A percentile compares a stretch with the other conserved stretches of the same genome.
These are phyloP conservation scores for Stellera chamaejasme DNA, from an alignment of 345 rosid genomes.

Conservation along the genomic window DNA sequence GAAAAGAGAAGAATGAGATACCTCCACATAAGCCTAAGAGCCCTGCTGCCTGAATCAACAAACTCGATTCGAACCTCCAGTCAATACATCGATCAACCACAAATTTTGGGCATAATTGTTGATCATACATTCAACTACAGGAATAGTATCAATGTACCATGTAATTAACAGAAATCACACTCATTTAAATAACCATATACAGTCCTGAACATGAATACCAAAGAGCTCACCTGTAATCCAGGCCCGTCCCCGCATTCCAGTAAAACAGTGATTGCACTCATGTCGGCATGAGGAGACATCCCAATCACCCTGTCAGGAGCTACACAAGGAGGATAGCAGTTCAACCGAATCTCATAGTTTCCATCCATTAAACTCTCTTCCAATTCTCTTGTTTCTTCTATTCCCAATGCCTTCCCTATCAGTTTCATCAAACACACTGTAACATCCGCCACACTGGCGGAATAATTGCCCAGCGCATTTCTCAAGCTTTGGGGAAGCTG, in stretches of 20 bases:
- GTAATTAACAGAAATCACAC: no score
- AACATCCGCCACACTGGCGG: slow-evolving; percentile 16
- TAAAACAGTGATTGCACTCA: slow-evolving; percentile 26
- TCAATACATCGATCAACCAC: no score
- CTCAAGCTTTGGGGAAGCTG: slow-evolving; percentile 27
- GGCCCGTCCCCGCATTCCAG: slow-evolving; percentile 7
- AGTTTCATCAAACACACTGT: slow-evolving; percentile 12
- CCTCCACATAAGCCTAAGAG: slow-evolving; percentile 6
- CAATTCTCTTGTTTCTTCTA: slow-evolving; percentile 17
- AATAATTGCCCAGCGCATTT: slow-evolving; percentile 26
- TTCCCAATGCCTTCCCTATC: slow-evolving; percentile 26
- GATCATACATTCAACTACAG: no score
- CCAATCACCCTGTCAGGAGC: slow-evolving; percentile 27
- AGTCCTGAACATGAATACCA: no score
- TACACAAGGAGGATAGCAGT: slow-evolving; percentile 34
- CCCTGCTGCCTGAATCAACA: no score
- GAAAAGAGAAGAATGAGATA: slow-evolving; percentile 10
- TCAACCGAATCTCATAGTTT: slow-evolving; percentile 30
- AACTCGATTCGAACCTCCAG: no score
- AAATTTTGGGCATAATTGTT: no score
- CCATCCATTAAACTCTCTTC: slow-evolving; percentile 22
- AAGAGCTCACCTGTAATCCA: slow-evolving; percentile 2
- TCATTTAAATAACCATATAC: no score
- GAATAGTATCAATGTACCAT: no score
- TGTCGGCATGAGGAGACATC: slow-evolving; percentile 33